These are phyloP conservation scores for Plasmodium fragile DNA, from an alignment of 169 alveolate species.

Conservation along the genomic window DNA sequence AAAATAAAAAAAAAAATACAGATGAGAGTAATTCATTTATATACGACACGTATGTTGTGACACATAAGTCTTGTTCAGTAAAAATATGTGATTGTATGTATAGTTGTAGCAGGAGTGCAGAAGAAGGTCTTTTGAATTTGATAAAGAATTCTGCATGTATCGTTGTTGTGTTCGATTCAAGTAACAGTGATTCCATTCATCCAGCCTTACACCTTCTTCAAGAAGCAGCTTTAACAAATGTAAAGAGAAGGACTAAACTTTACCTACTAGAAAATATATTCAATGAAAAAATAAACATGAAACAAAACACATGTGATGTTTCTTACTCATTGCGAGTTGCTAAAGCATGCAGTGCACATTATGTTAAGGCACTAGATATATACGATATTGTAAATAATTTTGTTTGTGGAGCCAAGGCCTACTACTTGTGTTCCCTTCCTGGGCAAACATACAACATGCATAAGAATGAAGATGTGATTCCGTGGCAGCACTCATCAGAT, in stretches of 20 bases:
- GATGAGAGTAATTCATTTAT: neutral
- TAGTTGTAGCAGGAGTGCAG: slow-evolving; percentile 11
- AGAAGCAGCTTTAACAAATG: slow-evolving; percentile 69
- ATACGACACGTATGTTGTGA: slow-evolving; percentile 33
- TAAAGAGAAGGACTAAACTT: slow-evolving; percentile 41
- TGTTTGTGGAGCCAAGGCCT: neutral
- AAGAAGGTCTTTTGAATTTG: slow-evolving; percentile 39
- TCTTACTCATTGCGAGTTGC: slow-evolving; percentile 36
- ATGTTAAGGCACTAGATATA: slow-evolving; percentile 52
- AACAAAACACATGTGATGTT: slow-evolving; percentile 25
- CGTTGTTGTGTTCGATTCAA: slow-evolving; percentile 54
- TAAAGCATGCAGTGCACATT: slow-evolving; percentile 58
- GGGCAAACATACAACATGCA: neutral
- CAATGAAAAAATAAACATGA: slow-evolving; percentile 56
- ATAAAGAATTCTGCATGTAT: slow-evolving; percentile 48
- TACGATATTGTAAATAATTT: slow-evolving; percentile 52
- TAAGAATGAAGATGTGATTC: neutral
- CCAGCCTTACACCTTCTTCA: slow-evolving; percentile 70
- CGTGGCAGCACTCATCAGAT: neutral
- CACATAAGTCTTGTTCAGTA: slow-evolving; percentile 8
- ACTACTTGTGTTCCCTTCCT: neutral
- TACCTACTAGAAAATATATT: slow-evolving; percentile 54
- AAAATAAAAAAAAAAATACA: slow-evolving; percentile 30
- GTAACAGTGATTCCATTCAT: slow-evolving; percentile 33
- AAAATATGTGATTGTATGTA: slow-evolving; percentile 63